A percentile compares a stretch with the other conserved stretches of the same genome.
Conservation (phyloP, 2,329 filamentous ascomycete genomes). For the Magnaporthales sp. region DNA sequence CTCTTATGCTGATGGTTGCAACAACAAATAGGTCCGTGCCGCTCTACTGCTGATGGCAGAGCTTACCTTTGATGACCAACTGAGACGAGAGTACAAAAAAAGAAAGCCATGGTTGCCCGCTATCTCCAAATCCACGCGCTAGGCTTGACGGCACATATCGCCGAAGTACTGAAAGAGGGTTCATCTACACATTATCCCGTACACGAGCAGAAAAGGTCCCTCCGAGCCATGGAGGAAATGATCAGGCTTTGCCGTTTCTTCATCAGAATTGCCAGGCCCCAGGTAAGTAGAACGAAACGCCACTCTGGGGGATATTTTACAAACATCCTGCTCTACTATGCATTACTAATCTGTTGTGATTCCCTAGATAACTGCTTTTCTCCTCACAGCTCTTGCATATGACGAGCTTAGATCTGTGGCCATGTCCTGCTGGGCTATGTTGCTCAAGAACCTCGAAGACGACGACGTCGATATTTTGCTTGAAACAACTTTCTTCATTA, state of each 20-base stretch:
- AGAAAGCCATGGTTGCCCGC: conserved; percentile 52
- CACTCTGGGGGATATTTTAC: not conserved
- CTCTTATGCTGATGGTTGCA: not conserved
- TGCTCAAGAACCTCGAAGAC: conserved; percentile 66
- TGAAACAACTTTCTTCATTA: conserved; percentile 82
- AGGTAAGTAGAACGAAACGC: conserved; percentile 44
- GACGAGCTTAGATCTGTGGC: conserved; percentile 67
- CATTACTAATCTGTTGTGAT: not conserved
- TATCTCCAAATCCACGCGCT: conserved; percentile 82
- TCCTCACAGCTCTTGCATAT: conserved; percentile 74
- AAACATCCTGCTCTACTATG: not conserved
- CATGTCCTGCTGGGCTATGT: conserved; percentile 74
- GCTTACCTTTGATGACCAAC: conserved; percentile 11
- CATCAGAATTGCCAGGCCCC: conserved; percentile 73
- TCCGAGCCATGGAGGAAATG: conserved; percentile 83
- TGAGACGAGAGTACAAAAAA: conserved; percentile 28
- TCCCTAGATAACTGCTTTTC: conserved; percentile 76
- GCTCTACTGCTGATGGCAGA: conserved; percentile 38
- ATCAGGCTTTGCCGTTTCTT: conserved; percentile 66
- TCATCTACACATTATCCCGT: conserved; percentile 41
- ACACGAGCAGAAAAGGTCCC: conserved; percentile 65
- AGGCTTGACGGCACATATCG: conserved; percentile 77
- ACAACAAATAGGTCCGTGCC: conserved; percentile 29
- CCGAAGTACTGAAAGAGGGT: conserved; percentile 66
- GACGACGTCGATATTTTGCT: conserved; percentile 68